Conservation (phyloP, 2,329 filamentous ascomycete species). For the Ophiocordyceps sinensis region DNA sequence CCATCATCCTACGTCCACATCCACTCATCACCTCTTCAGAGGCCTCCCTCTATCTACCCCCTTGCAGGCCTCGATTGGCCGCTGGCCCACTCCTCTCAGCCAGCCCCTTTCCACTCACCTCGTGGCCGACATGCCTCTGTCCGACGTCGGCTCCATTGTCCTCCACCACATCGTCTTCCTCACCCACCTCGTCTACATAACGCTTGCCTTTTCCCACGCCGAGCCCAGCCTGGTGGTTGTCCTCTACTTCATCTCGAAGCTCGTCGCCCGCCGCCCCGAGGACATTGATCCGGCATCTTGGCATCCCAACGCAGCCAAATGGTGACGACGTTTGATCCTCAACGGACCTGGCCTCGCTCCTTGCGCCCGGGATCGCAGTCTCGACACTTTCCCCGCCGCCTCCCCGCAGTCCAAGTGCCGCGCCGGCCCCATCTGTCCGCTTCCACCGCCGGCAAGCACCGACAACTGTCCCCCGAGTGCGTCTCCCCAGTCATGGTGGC, state of each 20-base stretch:
- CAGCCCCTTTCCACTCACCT: neutral
- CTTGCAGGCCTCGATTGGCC: neutral
- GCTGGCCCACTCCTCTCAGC: neutral
- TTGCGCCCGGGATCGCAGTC: too few relatives aligned
- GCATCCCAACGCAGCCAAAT: conserved; percentile 16
- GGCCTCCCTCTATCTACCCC: neutral
- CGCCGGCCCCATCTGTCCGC: too few relatives aligned
- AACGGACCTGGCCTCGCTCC: too few relatives aligned
- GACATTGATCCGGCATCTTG: conserved; percentile 26
- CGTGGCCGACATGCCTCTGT: conserved; percentile 28
- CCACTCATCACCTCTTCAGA: too few relatives aligned
- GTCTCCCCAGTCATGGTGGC: neutral
- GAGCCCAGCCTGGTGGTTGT: conserved; percentile 30
- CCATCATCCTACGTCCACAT: too few relatives aligned
- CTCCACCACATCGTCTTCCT: conserved; percentile 38
- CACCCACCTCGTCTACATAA: conserved; percentile 37
- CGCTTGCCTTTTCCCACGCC: conserved; percentile 32
- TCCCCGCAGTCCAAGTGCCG: too few relatives aligned
- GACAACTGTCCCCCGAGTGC: too few relatives aligned
- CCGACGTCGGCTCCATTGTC: conserved; percentile 35
- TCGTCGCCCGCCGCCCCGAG: conserved; percentile 32
- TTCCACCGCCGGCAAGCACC: too few relatives aligned
- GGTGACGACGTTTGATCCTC: conserved; percentile 5
- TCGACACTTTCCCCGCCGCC: too few relatives aligned
- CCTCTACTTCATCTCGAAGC: conserved; percentile 33